phyloP scores from a whole-genome alignment of 2,329 filamentous ascomycete species.

The Verruconis gallopava region DNA sequence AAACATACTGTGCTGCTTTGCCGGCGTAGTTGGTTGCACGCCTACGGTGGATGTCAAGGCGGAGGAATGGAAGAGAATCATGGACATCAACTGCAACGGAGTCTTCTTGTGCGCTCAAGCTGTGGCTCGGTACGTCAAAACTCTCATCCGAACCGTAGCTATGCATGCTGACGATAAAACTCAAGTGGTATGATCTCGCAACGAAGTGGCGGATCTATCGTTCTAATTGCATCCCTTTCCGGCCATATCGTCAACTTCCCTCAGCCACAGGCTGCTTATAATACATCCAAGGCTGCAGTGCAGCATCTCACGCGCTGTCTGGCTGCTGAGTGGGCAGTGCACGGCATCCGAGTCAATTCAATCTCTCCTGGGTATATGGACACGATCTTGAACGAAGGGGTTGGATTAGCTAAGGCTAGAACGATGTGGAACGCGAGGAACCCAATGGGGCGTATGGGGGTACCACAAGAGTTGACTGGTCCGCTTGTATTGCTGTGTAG shows the following conservation, averaged over 20 bases:
- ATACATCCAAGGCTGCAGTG: constrained; percentile 36
- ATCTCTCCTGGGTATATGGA: constrained; percentile 25
- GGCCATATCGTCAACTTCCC: constrained; percentile 58
- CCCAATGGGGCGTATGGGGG: constrained; percentile 53
- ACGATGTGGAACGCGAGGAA: constrained; percentile 46
- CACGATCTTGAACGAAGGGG: constrained; percentile 42
- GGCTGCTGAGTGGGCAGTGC: constrained; percentile 27
- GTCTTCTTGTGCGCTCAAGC: constrained; percentile 61
- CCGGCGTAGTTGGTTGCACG: constrained; percentile 52
- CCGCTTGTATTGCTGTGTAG: constrained; percentile 29
- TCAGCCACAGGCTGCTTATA: constrained; percentile 60
- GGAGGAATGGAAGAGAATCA: constrained; percentile 46
- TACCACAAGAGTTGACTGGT: constrained; percentile 49
- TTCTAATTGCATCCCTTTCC: constrained; percentile 55
- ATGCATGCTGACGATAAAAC: not conserved
- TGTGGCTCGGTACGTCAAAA: constrained; percentile 31
- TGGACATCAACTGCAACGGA: constrained; percentile 62
- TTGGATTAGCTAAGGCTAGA: constrained; percentile 41
- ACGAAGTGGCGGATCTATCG: constrained; percentile 45
- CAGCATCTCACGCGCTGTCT: constrained; percentile 31
- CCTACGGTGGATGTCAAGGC: constrained; percentile 47
- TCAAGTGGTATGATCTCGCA: constrained; percentile 38
- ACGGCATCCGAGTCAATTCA: constrained; percentile 26
- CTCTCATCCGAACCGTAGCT: not conserved
- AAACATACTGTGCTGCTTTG: constrained; percentile 49